Base-by-base conservation (phyloP, 768 basidiomycete species). In the Boletus sensibilis region DNA sequence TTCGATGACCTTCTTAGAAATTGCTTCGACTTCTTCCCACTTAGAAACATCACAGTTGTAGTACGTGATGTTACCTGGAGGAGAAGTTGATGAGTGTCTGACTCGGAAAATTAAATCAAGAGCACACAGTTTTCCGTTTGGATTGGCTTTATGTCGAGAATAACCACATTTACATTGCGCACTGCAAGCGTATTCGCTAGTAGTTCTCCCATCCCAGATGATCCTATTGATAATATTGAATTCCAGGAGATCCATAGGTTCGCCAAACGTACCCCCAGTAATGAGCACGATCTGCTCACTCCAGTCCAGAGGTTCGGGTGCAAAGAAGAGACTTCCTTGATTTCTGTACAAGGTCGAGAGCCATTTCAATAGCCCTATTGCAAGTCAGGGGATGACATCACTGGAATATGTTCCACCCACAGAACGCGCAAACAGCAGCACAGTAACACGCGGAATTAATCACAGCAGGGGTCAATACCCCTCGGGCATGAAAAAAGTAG, bases 1-100 rank as follows among this genome's bases (percentile, higher is more conserved):
- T 66, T 90, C 81, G 5, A 85, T 72, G 56, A 98, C 81, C 69
- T 75, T 79, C 65, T 86, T 84, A 1, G 94, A 84, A 0, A 88
- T 83, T 0, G 78, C 79, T 57, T 91, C 78, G 1, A 98, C 94
- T 64, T 92, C 86, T 55, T 91, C 85, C 83, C 85, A 90, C 56
- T 92, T 86, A 0, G 94, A 91, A 20, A 99, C 85, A 67, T 99
- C 94, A 62, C 96, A 98, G 67, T 91, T 82, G 71, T 94, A 97
- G 70, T 85, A 94, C 3, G 76, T 73, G 64, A 98, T 87, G 59
- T 90, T 91, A 68, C 87, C 90, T 92, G 57, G 25, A 51, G 52
- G 27, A 45, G 16, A 49, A 52, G 18, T 63, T 44, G 31, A 42
- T 55, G 41, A 57, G 41, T 16, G 25, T 31, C 39, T 23, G 34